Percentiles rank a stretch among this genome's conserved stretches.
Evolutionary conservation across 352 stramenopile species (phyloP).

Genomic region (Phytophthora megakarya): DNA sequence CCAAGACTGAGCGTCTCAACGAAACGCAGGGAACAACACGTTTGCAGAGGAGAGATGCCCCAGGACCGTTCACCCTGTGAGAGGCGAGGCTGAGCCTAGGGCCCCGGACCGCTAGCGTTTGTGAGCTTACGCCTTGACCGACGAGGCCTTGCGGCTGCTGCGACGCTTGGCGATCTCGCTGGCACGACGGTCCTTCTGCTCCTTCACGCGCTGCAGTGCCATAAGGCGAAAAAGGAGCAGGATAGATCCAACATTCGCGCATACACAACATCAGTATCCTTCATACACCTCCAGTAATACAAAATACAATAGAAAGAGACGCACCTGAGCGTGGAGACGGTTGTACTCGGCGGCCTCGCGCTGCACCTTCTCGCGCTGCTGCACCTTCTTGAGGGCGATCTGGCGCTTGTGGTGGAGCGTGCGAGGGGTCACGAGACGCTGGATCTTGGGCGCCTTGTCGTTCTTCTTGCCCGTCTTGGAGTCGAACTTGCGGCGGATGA

Average conservation of each 20-base stretch:
- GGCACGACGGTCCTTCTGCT: constrained; percentile 97
- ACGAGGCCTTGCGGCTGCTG: constrained; percentile 95
- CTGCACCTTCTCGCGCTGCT: constrained; percentile 92
- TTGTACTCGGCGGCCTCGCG: constrained; percentile 97
- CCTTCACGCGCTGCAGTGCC: constrained; percentile 97
- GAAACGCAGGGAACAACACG: constrained; percentile 32
- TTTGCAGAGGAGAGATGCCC: constrained; percentile 31
- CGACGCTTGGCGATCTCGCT: constrained; percentile 98
- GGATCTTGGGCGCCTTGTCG: constrained; percentile 99
- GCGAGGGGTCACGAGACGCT: constrained; percentile 98
- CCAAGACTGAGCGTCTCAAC: constrained; percentile 11
- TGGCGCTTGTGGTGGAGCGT: constrained; percentile 96
- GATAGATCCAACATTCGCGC: constrained; percentile 43
- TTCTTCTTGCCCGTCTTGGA: constrained; percentile 99
- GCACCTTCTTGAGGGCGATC: constrained; percentile 84
- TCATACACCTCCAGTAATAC: not conserved
- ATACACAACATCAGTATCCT: constrained; percentile 47
- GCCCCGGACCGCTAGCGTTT: constrained; percentile 26
- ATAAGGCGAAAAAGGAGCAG: constrained; percentile 94
- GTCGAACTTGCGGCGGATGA: constrained; percentile 98
- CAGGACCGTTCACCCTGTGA: constrained; percentile 27
- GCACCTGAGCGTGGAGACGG: constrained; percentile 94
- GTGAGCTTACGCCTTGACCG: constrained; percentile 88
- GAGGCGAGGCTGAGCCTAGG: constrained; percentile 18
- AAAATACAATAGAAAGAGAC: constrained; percentile 24